phyloP scores from a whole-genome alignment of 495 filamentous ascomycete species.

The Podospora pseudoanserina region DNA sequence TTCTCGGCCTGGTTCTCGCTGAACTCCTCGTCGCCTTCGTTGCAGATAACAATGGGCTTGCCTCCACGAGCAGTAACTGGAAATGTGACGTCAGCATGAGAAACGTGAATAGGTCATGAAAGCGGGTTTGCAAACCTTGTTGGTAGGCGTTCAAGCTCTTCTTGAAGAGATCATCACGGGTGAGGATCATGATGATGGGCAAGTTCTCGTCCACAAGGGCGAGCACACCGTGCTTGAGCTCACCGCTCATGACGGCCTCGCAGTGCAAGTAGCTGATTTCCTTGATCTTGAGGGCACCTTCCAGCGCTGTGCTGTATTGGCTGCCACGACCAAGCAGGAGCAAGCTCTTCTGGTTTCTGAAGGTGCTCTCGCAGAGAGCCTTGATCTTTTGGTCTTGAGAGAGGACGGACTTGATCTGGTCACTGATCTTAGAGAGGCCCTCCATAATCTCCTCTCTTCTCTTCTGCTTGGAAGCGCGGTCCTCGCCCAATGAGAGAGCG shows the following conservation, averaged over 20 bases:
- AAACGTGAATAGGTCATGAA: neutral
- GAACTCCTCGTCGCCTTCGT: slow-evolving; percentile 85
- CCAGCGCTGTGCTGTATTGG: slow-evolving; percentile 94
- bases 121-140: slow-evolving; percentile 62
- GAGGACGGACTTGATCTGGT: slow-evolving; percentile 86
- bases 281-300: slow-evolving; percentile 99
- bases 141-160: slow-evolving; percentile 99
- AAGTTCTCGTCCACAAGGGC: slow-evolving; percentile 96
- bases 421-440: slow-evolving; percentile 77
- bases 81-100: slow-evolving; percentile 16
- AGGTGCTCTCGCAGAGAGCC: slow-evolving; percentile 78
- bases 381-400: slow-evolving; percentile 92
- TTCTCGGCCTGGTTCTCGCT: slow-evolving; percentile 80
- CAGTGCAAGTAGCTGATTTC: slow-evolving; percentile 99
- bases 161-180: slow-evolving; percentile 88
- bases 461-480: slow-evolving; percentile 90
- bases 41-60: slow-evolving; percentile 98
- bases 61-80: slow-evolving; percentile 87
- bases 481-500: slow-evolving; percentile 89
- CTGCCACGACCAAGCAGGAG: slow-evolving; percentile 89
- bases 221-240: slow-evolving; percentile 96
- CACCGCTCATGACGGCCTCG: slow-evolving; percentile 99
- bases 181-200: slow-evolving; percentile 99
- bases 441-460: slow-evolving; percentile 96
- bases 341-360: slow-evolving; percentile 96